Conservation (phyloP, 805 yeast genomes). For the Tetrapisispora namnaoensis region DNA sequence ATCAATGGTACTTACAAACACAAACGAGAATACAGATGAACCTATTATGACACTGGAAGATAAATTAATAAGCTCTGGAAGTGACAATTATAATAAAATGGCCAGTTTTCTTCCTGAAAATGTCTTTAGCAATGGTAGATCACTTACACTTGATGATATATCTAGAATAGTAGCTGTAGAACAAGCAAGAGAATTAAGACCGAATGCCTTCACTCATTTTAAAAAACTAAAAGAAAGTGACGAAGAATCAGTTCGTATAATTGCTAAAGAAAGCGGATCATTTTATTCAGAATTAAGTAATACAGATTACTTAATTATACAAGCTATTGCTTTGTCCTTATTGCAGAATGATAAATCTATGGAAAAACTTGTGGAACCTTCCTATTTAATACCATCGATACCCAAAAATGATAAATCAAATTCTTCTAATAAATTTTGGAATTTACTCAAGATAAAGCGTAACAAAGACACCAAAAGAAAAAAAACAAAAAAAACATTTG, state of each 20-base stretch:
- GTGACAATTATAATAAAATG: constrained; percentile 24
- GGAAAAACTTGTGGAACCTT: constrained; percentile 4
- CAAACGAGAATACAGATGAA: constrained; percentile 21
- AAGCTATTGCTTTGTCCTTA: constrained; percentile 38
- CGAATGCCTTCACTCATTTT: constrained; percentile 84
- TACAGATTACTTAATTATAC: constrained; percentile 44
- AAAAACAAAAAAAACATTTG: constrained; percentile 50
- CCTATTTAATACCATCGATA: constrained; percentile 1
- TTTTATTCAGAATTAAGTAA: constrained; percentile 48
- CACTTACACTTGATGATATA: constrained; percentile 88
- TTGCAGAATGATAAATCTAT: constrained; percentile 12
- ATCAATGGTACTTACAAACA: constrained; percentile 54
- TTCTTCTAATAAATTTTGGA: constrained; percentile 20
- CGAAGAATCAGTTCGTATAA: constrained; percentile 13
- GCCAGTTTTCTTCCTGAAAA: constrained; percentile 39
- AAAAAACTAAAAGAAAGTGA: constrained; percentile 31
- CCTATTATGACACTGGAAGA: constrained; percentile 3
- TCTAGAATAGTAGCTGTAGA: constrained; percentile 96
- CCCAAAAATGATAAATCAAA: not conserved
- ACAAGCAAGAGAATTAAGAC: constrained; percentile 87
- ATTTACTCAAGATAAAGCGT: constrained; percentile 22
- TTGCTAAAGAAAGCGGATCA: constrained; percentile 27
- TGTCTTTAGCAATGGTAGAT: constrained; percentile 67
- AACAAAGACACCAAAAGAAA: constrained; percentile 20
- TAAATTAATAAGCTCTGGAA: constrained; percentile 8